Percentiles rank a stretch among this genome's conserved stretches.
These are phyloP conservation scores for Albugo candida DNA, from an alignment of 352 stramenopile species.

Conservation along the genomic window DNA sequence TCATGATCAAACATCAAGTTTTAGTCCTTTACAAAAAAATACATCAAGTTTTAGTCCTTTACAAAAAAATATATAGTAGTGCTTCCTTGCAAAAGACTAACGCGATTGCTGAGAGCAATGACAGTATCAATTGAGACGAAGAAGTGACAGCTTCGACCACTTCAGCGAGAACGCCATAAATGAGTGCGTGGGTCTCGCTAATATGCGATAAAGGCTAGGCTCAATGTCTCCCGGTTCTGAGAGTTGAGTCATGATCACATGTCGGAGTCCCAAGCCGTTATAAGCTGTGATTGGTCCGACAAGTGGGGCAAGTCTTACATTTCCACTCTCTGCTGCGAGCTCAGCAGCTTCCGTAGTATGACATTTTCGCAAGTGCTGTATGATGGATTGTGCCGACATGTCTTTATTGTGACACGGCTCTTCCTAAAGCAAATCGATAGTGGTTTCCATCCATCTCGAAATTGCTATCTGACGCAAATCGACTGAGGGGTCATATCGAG, in stretches of 20 bases:
- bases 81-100: conserved; percentile 55
- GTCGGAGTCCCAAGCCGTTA: conserved; percentile 26
- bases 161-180: conserved; percentile 44
- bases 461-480: conserved; percentile 51
- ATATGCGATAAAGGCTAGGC: conserved; percentile 33
- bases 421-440: conserved; percentile 1
- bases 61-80: no score
- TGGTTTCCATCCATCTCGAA: conserved; percentile 53
- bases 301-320: conserved; percentile 43
- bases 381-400: not conserved
- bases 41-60: no score
- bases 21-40: no score
- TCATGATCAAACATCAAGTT: no score
- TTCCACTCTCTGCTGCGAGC: conserved; percentile 31
- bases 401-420: not conserved
- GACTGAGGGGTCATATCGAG: conserved; percentile 43
- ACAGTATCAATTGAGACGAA: conserved; percentile 12
- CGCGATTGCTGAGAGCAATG: conserved; percentile 38
- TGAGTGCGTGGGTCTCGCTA: conserved; percentile 28
- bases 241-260: conserved; percentile 32
- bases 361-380: conserved; percentile 17
- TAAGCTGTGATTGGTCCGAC: conserved; percentile 33
- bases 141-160: conserved; percentile 36
- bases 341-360: conserved; percentile 32
- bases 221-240: conserved; percentile 28